Base-by-base conservation (phyloP, 1,284 basidiomycete genomes). In the Phellopilus nigrolimitatus region DNA sequence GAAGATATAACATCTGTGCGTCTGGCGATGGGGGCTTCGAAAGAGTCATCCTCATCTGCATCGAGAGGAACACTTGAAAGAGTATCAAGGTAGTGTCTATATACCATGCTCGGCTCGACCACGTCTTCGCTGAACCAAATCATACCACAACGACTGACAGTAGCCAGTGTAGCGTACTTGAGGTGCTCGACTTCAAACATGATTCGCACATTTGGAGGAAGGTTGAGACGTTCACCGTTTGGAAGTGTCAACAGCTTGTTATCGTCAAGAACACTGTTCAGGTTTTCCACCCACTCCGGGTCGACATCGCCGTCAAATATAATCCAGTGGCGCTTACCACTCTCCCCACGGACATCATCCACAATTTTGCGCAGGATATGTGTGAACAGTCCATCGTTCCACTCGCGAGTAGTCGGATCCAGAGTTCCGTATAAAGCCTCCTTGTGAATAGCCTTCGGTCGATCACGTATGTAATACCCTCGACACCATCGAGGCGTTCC, bases 151-250 rank as follows among this genome's bases (percentile, higher is more conserved):
- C 97, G 95, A 80, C 93, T 97, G 72, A 99, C 97, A 12, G 97
- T 99, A 6, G 97, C 97, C 42, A 92, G 82, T 1, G 97, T 99
- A 0, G 97, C 97, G 66, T 97, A 99, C 62, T 87, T 90, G 59
- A 99, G 80, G 67, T 95, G 93, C 68, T 99, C 97, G 51, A 99
- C 97, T 68, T 99, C 97, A 65, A 99, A 99, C 92, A 99, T 95
- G 69, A 99, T 95, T 54, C 97, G 87, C 21, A 99, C 95, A 64
- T 99, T 99, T 2, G 91, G 79, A 1, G 97, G 97, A 36, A 99
- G 76, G 63, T 95, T 98, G 56, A 99, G 84, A 61, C 97, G 94
- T 67, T 99, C 97, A 63, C 97, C 97, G 58, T 99, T 99, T 1
- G 97, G 97, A 22, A 99, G 73, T 0, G 97, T 99, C 40, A 99